phyloP scores from a whole-genome alignment of 73 alveolate genomes.

The Diophrys appendiculata region DNA sequence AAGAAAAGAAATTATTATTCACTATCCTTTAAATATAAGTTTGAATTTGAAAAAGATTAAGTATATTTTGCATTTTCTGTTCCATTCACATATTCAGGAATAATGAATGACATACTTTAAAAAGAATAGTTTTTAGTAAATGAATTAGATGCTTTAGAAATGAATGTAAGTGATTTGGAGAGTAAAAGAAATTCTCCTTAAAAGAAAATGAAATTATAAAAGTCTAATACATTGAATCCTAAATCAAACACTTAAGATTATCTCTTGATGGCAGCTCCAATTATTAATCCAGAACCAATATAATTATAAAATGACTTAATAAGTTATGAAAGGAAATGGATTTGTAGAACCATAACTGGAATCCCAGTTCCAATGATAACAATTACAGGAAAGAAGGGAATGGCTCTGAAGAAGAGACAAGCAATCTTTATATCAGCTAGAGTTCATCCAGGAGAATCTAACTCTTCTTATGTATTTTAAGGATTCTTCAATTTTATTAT shows the following conservation, averaged over 20 bases:
- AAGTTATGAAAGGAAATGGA: slow-evolving; percentile 16
- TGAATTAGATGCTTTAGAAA: not conserved
- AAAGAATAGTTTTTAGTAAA: not conserved
- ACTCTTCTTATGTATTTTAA: slow-evolving; percentile 64
- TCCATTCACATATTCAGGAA: slow-evolving; percentile 44
- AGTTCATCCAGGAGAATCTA: slow-evolving; percentile 91
- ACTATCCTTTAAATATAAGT: slow-evolving; percentile 28
- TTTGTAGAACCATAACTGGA: slow-evolving; percentile 24
- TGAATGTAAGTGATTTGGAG: not conserved
- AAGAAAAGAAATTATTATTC: slow-evolving; percentile 46
- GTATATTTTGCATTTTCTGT: slow-evolving; percentile 62
- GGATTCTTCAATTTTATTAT: slow-evolving; percentile 63
- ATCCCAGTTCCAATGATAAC: slow-evolving; percentile 28
- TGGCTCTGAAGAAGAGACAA: slow-evolving; percentile 51
- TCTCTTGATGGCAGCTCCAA: not conserved
- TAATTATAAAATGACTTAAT: not conserved
- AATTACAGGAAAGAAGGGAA: not conserved
- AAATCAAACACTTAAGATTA: not conserved
- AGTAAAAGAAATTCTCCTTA: not conserved
- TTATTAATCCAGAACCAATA: not conserved
- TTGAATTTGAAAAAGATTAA: slow-evolving; percentile 41
- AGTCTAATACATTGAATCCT: not conserved
- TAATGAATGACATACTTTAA: not conserved
- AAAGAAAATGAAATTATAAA: not conserved
- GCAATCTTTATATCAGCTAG: slow-evolving; percentile 78